Evolutionary conservation across 352 stramenopile genomes (phyloP).

Genomic region (Plasmopara halstedii): DNA sequence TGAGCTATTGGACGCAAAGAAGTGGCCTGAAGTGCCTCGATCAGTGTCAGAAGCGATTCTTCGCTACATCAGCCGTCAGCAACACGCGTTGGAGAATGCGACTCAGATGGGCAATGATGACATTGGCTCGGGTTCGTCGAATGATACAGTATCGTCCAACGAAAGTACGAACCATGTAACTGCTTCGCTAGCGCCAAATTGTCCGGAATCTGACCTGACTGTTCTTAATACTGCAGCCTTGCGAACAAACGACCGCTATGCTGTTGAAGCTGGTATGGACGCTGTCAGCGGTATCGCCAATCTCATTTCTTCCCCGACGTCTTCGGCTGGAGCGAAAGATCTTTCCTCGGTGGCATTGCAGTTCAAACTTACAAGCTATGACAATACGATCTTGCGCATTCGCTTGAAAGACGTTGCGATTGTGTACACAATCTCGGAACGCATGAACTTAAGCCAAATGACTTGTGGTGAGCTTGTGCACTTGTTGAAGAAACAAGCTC

Average conservation of each 20-base stretch:
- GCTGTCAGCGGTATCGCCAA: conserved; percentile 49
- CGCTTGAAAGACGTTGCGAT: conserved; percentile 80
- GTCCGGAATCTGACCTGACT: conserved; percentile 36
- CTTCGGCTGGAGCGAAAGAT: conserved; percentile 36
- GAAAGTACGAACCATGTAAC: conserved; percentile 34
- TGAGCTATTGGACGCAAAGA: conserved; percentile 75
- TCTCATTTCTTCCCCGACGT: conserved; percentile 49
- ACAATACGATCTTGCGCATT: conserved; percentile 73
- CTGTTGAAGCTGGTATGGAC: conserved; percentile 41
- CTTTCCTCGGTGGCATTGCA: conserved; percentile 69
- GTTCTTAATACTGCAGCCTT: conserved; percentile 24
- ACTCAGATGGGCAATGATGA: conserved; percentile 31
- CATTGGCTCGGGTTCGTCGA: conserved; percentile 45
- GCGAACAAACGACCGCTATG: conserved; percentile 25
- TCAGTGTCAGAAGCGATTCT: conserved; percentile 66
- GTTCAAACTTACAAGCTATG: conserved; percentile 84
- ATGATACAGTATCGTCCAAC: conserved; percentile 62
- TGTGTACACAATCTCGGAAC: conserved; percentile 82
- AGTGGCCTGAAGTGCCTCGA: conserved; percentile 65
- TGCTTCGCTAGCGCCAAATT: conserved; percentile 37
- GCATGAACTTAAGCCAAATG: conserved; percentile 74
- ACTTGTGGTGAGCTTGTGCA: conserved; percentile 56
- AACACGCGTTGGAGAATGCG: conserved; percentile 41
- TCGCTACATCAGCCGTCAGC: conserved; percentile 64
- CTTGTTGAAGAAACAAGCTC: conserved; percentile 57